A percentile compares a stretch with the other conserved stretches of the same genome.
These are phyloP conservation scores for Vachellia pachyceras DNA, from an alignment of 306 rosid genomes.

Conservation along the genomic window DNA sequence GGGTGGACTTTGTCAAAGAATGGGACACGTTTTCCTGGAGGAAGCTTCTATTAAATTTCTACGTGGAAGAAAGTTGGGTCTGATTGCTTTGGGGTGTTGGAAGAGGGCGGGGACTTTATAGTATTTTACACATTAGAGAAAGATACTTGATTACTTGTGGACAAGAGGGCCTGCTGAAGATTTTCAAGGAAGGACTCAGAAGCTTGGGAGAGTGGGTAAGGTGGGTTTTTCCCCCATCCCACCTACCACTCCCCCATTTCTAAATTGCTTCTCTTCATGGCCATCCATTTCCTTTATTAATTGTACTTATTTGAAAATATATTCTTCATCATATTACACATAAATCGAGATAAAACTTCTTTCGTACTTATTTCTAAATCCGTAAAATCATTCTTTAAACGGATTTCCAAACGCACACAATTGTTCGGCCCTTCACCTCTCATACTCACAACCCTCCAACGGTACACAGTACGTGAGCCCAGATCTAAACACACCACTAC, in stretches of 20 bases:
- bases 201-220: constrained; percentile 38
- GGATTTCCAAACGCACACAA: too few species aligned
- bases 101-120: constrained; percentile 1
- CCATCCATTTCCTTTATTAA: too few species aligned
- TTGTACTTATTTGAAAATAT: too few species aligned
- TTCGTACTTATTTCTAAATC: too few species aligned
- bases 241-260: constrained; percentile 62
- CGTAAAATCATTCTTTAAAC: too few species aligned
- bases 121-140: background rate
- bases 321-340: too few species aligned
- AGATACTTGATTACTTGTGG: background rate
- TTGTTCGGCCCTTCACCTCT: too few species aligned
- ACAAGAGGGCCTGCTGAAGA: constrained; percentile 49
- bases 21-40: background rate
- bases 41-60: constrained; percentile 62
- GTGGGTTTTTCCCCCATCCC: constrained; percentile 46
- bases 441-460: too few species aligned
- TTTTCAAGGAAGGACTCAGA: constrained; percentile 29
- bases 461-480: too few species aligned
- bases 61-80: background rate
- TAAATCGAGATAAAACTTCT: too few species aligned
- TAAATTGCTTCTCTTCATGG: constrained; percentile 51
- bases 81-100: background rate
- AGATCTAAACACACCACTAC: too few species aligned
- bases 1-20: background rate